Conservation (phyloP, 768 basidiomycete species). For the Tylopilus intermedius region DNA sequence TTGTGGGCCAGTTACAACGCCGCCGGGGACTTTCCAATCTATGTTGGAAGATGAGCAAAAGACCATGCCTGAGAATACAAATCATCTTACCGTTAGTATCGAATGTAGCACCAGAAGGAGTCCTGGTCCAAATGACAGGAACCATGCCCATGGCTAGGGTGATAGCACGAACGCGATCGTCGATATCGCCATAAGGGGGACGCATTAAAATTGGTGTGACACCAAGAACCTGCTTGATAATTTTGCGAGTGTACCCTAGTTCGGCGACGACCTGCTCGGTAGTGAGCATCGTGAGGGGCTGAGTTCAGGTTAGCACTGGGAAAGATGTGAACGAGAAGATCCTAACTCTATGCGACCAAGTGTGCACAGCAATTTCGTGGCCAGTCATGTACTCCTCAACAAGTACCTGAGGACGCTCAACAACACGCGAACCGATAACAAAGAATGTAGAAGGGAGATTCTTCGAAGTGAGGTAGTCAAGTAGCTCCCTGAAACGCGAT, state of each 20-base stretch:
- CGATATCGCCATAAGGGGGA: constrained; percentile 81
- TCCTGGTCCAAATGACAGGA: constrained; percentile 86
- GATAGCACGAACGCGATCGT: constrained; percentile 91
- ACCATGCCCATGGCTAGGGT: constrained; percentile 85
- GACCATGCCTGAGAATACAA: not conserved
- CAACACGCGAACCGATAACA: constrained; percentile 78
- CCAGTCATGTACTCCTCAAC: constrained; percentile 76
- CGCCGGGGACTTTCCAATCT: constrained; percentile 89
- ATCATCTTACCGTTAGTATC: constrained; percentile 62
- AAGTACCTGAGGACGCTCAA: constrained; percentile 71
- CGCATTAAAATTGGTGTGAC: constrained; percentile 77
- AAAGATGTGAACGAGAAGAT: not conserved
- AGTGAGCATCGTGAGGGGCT: constrained; percentile 66
- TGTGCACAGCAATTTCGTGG: constrained; percentile 81
- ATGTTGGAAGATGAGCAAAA: constrained; percentile 12
- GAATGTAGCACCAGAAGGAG: constrained; percentile 49
- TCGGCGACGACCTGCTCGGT: constrained; percentile 88
- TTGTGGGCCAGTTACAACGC: constrained; percentile 58
- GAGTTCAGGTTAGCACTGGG: constrained; percentile 13
- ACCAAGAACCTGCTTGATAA: constrained; percentile 71
- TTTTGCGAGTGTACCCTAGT: constrained; percentile 86
- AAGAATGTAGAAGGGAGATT: constrained; percentile 83
- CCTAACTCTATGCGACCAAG: constrained; percentile 79
- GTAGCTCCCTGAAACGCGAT: constrained; percentile 45
- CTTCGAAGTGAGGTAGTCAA: constrained; percentile 64